Base-by-base conservation (phyloP, 345 rosid genomes). In the Pugionium cornutum region DNA sequence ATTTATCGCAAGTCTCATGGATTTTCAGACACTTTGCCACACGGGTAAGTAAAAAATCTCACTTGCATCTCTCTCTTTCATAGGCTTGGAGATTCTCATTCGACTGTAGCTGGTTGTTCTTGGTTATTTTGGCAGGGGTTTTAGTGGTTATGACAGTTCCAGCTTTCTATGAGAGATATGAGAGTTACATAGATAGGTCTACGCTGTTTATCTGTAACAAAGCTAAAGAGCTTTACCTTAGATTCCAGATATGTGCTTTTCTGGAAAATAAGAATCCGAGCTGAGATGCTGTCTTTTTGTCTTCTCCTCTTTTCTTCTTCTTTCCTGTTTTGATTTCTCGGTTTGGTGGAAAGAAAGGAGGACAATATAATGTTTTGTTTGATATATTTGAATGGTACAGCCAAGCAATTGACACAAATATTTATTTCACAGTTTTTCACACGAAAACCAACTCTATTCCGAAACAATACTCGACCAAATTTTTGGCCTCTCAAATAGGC, bases 21-120 rank as follows among this genome's bases (percentile, higher is more conserved):
- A 94, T 79, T 77, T 94, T 71, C 82, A 85, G 34, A 86, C 97
- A 18, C 61, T 88, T 52, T 80, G 86, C 64, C 86, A 90, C 66
- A 62, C 83, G n/a, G 56, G 99, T 94, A 85, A 86, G 86, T 79
- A 53, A 28, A 53, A 28, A 35, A 10, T 5, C 8, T 62, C 52
- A 50, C 56, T 2, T 51, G 26, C 44, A 33, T 18, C 18, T 18
- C 18, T 18, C 18, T 18, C 48, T 54, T 50, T 40, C 2, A 10
- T 49, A 11, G 34, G 47, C 47, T 18, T 54, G 30, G 52, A 63
- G 36, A 64, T 4, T 56, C 36, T 33, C 53, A 44, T 34, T 5
- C 3, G 26, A 42, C 27, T 32, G 41, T 25, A 36, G 27, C 10
- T 2, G 10, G 39, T 30, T 26, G 10, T 33, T 11, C 2, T 39